Base-by-base conservation (phyloP, 768 basidiomycete genomes). In the Leccinum arenicola region DNA sequence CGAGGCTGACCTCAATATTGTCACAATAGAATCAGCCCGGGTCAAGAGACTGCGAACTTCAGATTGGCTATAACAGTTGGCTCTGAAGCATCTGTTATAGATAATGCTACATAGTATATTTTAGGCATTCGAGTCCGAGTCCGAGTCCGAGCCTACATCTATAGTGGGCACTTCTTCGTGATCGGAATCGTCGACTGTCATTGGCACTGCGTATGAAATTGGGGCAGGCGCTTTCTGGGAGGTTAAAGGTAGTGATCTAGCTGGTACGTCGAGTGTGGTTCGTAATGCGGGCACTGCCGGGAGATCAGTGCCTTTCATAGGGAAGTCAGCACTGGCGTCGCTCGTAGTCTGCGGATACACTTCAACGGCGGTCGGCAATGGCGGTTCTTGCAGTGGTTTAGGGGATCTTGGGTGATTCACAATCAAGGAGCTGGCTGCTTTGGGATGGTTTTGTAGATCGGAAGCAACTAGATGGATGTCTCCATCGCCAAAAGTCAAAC, bases 121-220 rank as follows among this genome's bases (percentile, higher is more conserved):
- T 63, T 58, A 73, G 33, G 40, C 52, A 47, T 93, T 91, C 6
- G 89, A 89, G 45, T 93, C 92, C 4, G 89, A 89, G 40, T 93
- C 92, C 4, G 90, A 89, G 71, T 93, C 91, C 1, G 91, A 93
- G 43, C 80, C 85, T 77, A 91, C 76, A 68, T 93, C 82, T 38
- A 95, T 92, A 11, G 77, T 67, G 3, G 92, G 92, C 78, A 95
- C 85, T 61, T 87, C 86, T 61, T 89, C 87, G n/a, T 81, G 81
- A 14, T 90, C 87, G 4, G 84, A 76, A n/a, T 76, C 75, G n/a
- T 72, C 72, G 48, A 68, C 54, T 27, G 50, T 21, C 65, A 69
- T 67, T 11, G 63, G 53, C 8, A 52, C 56, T 36, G 31, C 23
- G 8, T 38, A 35, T 33, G 43, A 23, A 23, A 27, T 58, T 31